Conservation (phyloP, 371 early-diverging fungal genomes). For the Apophysomyces variabilis region DNA sequence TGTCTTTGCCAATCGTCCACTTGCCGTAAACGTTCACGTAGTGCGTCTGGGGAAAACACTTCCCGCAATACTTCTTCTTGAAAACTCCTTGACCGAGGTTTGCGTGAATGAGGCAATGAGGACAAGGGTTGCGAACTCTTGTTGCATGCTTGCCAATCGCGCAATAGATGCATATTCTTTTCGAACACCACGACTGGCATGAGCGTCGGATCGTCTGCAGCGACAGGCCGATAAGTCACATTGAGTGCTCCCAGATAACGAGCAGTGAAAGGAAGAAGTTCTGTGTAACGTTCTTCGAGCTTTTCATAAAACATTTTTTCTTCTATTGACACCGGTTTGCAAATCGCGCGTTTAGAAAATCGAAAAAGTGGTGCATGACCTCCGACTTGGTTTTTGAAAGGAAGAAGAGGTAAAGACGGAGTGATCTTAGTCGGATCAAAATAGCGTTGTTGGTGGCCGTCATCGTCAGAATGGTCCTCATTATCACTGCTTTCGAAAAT, state of each 20-base stretch:
- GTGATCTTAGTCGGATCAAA: constrained; percentile 58
- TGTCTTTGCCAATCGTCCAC: constrained; percentile 42
- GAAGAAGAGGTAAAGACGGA: constrained; percentile 62
- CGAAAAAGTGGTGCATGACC: constrained; percentile 54
- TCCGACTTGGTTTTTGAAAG: constrained; percentile 53
- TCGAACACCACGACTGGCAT: constrained; percentile 78
- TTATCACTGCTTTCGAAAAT: constrained; percentile 5
- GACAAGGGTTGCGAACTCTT: constrained; percentile 14
- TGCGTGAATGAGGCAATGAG: constrained; percentile 13
- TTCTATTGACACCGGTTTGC: constrained; percentile 69
- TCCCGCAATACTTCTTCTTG: constrained; percentile 77
- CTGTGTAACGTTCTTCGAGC: constrained; percentile 77
- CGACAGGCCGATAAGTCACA: constrained; percentile 76
- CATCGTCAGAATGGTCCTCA: background rate
- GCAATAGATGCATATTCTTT: constrained; percentile 79
- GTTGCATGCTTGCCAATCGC: constrained; percentile 40
- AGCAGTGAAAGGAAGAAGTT: constrained; percentile 85
- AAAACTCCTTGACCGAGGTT: constrained; percentile 23
- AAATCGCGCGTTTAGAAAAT: constrained; percentile 51
- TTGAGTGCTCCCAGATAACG: constrained; percentile 93
- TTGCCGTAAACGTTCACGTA: constrained; percentile 58
- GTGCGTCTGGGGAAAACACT: constrained; percentile 74
- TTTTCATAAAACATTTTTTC: constrained; percentile 92
- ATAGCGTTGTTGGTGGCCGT: constrained; percentile 23
- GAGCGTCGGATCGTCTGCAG: constrained; percentile 29